These are phyloP conservation scores for Psophocarpus tetragonolobus DNA, from an alignment of 306 rosid species.

Conservation along the genomic window DNA sequence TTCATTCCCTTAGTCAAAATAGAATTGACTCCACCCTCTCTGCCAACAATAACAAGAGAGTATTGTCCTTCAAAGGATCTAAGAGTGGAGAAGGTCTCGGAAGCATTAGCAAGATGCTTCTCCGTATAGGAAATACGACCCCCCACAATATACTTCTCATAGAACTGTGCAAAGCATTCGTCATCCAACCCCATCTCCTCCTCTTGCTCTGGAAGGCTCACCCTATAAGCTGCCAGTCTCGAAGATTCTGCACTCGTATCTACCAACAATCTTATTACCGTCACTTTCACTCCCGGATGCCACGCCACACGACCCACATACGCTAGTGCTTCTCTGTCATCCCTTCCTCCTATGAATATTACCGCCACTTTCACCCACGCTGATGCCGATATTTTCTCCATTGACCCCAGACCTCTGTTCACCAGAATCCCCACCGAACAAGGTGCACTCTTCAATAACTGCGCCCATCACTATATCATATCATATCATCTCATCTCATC, in stretches of 20 bases:
- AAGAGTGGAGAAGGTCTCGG: conserved; percentile 72
- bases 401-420: conserved; percentile 85
- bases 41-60: conserved; percentile 76
- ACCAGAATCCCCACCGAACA: conserved; percentile 92
- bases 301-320: conserved; percentile 67
- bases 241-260: conserved; percentile 56
- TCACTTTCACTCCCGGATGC: conserved; percentile 75
- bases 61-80: conserved; percentile 78
- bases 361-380: conserved; percentile 68
- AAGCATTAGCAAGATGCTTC: conserved; percentile 75
- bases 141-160: conserved; percentile 58
- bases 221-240: conserved; percentile 49
- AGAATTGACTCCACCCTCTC: conserved; percentile 77
- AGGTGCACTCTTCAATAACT: conserved; percentile 75
- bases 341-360: conserved; percentile 87
- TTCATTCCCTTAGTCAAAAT: conserved; percentile 79
- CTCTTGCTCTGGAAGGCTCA: conserved; percentile 57
- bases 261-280: conserved; percentile 73
- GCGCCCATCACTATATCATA: too few relatives aligned
- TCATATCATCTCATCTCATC: too few relatives aligned
- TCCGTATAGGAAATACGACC: conserved; percentile 65
- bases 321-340: conserved; percentile 86
- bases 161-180: conserved; percentile 82
- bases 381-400: conserved; percentile 51
- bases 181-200: conserved; percentile 72